These are phyloP conservation scores for Dissophora ornata DNA, from an alignment of 192 early-diverging fungal genomes.

Conservation along the genomic window DNA sequence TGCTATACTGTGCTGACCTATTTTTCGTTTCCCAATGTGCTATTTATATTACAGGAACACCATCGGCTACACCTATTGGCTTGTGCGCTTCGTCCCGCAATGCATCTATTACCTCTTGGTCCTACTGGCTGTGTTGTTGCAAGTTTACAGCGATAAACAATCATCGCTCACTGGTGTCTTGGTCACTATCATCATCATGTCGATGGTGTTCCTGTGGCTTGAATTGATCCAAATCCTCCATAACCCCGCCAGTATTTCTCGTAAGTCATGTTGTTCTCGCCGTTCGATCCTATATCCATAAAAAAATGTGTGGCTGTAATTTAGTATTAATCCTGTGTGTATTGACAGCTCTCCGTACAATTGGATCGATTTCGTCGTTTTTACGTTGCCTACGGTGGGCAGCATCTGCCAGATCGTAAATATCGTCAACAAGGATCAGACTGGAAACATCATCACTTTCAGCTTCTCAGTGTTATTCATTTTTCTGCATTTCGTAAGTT, in stretches of 20 bases:
- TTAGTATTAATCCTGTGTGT: no score
- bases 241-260: no score
- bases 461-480: conserved; percentile 16
- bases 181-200: neutral
- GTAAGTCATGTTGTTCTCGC: no score
- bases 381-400: no score
- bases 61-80: conserved; percentile 13
- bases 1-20: neutral
- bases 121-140: neutral
- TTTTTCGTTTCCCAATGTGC: neutral
- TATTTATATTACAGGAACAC: conserved; percentile 9
- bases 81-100: conserved; percentile 1
- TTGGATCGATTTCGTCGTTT: no score
- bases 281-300: no score
- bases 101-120: conserved; percentile 20
- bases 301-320: no score
- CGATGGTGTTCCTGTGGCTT: conserved; percentile 13
- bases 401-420: no score
- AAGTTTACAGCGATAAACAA: neutral
- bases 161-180: neutral
- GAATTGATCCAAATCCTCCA: neutral
- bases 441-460: no score
- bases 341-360: no score
- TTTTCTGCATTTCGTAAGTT: conserved; percentile 11
- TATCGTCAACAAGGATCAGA: no score